phyloP scores from a whole-genome alignment of 2,329 filamentous ascomycete genomes.

The Coniochaeta hoffmannii region DNA sequence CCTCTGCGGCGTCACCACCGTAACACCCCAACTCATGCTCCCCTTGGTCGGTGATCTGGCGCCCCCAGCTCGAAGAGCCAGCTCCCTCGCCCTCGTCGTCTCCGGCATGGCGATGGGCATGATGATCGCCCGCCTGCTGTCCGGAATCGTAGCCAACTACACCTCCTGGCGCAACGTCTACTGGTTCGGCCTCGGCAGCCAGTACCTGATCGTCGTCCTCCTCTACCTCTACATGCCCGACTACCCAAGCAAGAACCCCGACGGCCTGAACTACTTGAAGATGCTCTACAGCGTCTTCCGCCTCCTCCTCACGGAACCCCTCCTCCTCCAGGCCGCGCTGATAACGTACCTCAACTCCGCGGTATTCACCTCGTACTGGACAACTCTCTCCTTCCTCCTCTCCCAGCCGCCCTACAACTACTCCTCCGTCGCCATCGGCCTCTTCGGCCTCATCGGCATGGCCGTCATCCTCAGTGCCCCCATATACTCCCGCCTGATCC shows the following conservation, averaged over 20 bases:
- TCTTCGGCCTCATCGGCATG: conserved; percentile 74
- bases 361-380: conserved; percentile 48
- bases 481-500: conserved; percentile 61
- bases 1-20: conserved; percentile 67
- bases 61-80: conserved; percentile 58
- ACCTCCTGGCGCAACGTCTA: conserved; percentile 71
- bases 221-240: conserved; percentile 73
- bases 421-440: conserved; percentile 59
- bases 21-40: conserved; percentile 74
- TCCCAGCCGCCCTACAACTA: conserved; percentile 63
- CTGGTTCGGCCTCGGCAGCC: conserved; percentile 67
- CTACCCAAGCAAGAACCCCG: conserved; percentile 67
- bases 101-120: conserved; percentile 71
- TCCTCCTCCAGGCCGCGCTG: conserved; percentile 62
- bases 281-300: conserved; percentile 58
- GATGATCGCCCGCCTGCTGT: conserved; percentile 66
- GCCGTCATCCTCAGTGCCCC: conserved; percentile 61
- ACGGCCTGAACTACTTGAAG: conserved; percentile 54
- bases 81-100: conserved; percentile 65
- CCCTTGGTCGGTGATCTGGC: conserved; percentile 75
- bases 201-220: conserved; percentile 56
- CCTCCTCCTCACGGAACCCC: conserved; percentile 57
- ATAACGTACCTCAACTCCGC: conserved; percentile 53
- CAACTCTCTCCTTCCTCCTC: conserved; percentile 71
- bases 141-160: conserved; percentile 67